Conservation (phyloP, 768 basidiomycete genomes). For the Royoungia palumana region DNA sequence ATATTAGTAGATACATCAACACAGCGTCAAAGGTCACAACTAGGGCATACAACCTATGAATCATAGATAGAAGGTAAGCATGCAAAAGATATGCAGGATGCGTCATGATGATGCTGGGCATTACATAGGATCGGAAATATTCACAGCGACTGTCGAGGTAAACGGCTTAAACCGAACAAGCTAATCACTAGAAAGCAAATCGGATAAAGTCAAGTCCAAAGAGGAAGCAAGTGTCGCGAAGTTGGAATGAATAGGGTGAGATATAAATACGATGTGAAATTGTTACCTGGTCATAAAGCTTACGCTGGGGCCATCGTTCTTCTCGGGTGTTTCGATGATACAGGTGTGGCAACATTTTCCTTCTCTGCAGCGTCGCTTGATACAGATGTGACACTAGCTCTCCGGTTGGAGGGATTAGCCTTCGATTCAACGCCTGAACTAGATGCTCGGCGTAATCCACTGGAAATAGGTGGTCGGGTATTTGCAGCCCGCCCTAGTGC, state of each 20-base stretch:
- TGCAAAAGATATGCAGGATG: conserved; percentile 12
- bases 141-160: conserved; percentile 5
- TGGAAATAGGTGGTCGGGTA: conserved; percentile 11
- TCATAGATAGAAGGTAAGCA: conserved; percentile 16
- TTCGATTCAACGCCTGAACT: conserved; percentile 33
- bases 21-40: conserved; percentile 1
- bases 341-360: conserved; percentile 46
- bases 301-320: conserved; percentile 18
- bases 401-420: conserved; percentile 32
- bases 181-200: conserved; percentile 11
- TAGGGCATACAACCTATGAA: conserved; percentile 21
- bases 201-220: conserved; percentile 9
- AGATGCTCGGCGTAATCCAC: conserved; percentile 28
- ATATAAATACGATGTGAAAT: conserved; percentile 6
- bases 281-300: not conserved
- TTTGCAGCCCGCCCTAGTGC: conserved; percentile 24
- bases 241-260: not conserved
- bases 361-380: conserved; percentile 54
- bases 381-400: conserved; percentile 34
- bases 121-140: not conserved
- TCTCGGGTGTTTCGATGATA: conserved; percentile 13
- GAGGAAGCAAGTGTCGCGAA: conserved; percentile 9
- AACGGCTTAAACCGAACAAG: conserved; percentile 7
- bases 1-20: conserved; percentile 13
- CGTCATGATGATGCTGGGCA: conserved; percentile 2